A percentile compares a stretch with the other conserved stretches of the same genome.
Evolutionary conservation across 495 filamentous ascomycete species (phyloP).

Genomic region (Penicillium taxi): DNA sequence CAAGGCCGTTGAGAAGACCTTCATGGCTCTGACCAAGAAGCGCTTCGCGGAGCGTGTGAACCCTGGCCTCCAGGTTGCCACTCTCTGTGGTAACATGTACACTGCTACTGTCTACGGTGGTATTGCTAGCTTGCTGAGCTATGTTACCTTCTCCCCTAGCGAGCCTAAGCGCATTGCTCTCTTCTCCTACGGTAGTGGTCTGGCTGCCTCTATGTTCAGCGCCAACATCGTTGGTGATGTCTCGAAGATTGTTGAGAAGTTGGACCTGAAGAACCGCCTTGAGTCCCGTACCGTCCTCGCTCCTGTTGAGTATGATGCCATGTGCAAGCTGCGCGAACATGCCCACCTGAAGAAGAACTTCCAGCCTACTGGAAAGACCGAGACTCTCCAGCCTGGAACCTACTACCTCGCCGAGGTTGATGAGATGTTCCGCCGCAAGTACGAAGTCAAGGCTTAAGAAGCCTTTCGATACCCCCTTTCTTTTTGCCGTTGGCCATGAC

Average conservation of each 20-base stretch:
- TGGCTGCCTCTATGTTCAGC: slow-evolving; percentile 86
- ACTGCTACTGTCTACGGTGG: slow-evolving; percentile 88
- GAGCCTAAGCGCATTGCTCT: slow-evolving; percentile 82
- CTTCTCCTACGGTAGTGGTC: slow-evolving; percentile 92
- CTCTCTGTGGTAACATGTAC: slow-evolving; percentile 99
- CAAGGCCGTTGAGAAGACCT: slow-evolving; percentile 93
- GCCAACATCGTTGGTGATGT: slow-evolving; percentile 74
- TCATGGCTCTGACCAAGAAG: slow-evolving; percentile 95
- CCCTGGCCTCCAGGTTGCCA: slow-evolving; percentile 78
- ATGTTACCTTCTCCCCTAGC: slow-evolving; percentile 59
- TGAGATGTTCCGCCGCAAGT: slow-evolving; percentile 89
- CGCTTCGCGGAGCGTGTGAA: slow-evolving; percentile 81
- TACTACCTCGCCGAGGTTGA: slow-evolving; percentile 91
- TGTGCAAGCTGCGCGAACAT: slow-evolving; percentile 89
- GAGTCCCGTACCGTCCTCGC: slow-evolving; percentile 61
- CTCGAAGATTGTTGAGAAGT: slow-evolving; percentile 62
- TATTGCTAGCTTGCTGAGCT: slow-evolving; percentile 66
- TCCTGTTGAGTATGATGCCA: slow-evolving; percentile 85
- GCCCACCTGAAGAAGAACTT: slow-evolving; percentile 92
- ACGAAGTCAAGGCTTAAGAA: slow-evolving; percentile 75
- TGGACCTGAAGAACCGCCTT: slow-evolving; percentile 73
- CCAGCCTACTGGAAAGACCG: slow-evolving; percentile 65
- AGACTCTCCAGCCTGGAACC: slow-evolving; percentile 66
- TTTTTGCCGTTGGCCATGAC: slow-evolving; percentile 27
- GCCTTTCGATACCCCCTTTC: slow-evolving; percentile 13